Evolutionary conservation across 1,284 basidiomycete species (phyloP), one percentile per base, ranked within the genome.

Genomic region (Ceratobasidium sp.): DNA sequence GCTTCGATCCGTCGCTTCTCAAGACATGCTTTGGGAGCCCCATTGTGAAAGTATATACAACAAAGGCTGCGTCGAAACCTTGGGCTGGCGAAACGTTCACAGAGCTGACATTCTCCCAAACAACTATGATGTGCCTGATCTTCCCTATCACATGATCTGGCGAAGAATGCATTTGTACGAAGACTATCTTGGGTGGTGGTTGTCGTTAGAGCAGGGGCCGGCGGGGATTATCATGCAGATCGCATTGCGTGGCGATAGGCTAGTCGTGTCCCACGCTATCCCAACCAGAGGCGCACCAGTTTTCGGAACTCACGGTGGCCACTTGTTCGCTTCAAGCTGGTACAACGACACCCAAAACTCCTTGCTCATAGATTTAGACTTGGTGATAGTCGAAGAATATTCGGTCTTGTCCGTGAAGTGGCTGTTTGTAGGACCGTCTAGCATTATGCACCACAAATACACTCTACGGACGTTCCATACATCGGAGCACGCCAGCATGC

Each of bases 161-260:
- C 53, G 68, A 19, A 37, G 68, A 49, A 39, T 71, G 24, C 39
- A 31, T 41, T 29, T 71, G 19, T 54, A n/a, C n/a, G 68, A 71
- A 29, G 22, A 53, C 34, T 71, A 71, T 41, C 68, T 71, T 59
- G 68, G 68, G 14, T 71, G 68, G 68, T 71, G 68, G 68, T 71
- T 71, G 43, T 59, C 68, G 8, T 11, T 59, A 27, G 68, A 71
- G 9, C 29, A 71, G n/a, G 37, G 22, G 24, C 54, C 68, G n/a
- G 43, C 39, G 14, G 68, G 68, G 19, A 71, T 58, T 34, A 34
- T 71, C 24, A 71, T 71, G 56, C 68, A 56, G 14, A 71, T 71
- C 22, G 16, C 37, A 29, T n/a, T 71, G 9, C 51, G 29, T 5
- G 29, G 54, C 11, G 51, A 59, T 11, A 54, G 24, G n/a, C 68